Evolutionary conservation across 768 basidiomycete genomes (phyloP), one percentile per base, ranked within the genome.

Genomic region (Termitomyces sp.): DNA sequence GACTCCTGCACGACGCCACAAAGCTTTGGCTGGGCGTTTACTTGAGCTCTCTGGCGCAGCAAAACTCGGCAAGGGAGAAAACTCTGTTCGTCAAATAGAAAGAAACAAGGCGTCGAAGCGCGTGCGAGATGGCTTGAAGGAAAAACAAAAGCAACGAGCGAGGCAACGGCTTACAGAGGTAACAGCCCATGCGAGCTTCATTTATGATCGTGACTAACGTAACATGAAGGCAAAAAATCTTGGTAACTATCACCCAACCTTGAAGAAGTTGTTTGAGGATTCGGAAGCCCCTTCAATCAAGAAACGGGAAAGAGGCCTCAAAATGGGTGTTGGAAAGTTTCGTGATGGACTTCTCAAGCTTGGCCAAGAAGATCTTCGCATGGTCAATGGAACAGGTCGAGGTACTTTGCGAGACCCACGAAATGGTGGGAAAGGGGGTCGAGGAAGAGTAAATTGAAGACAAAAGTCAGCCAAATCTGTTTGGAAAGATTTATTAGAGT

Each of bases 241-340:
- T 61, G 92, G 92, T 18, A 93, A 92, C 69, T 94, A 93, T 68
- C 91, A 94, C 64, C 91, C 89, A 41, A 76, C 79, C 4, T 74
- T 93, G 56, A 94, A 92, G 70, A 84, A 80, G 59, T 62, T 87
- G 7, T 91, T 86, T 66, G 82, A 82, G 56, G 60, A 66, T 20
- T 67, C 70, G 20, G 66, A 72, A 20, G 61, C 57, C 8, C 53
- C 64, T 50, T 58, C 67, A n/a, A 72, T 67, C 47, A 76, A 73
- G 62, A 86, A 80, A 61, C 76, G 90, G 61, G 77, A 81, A 47
- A 79, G 83, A 64, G 93, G 92, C 12, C 70, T 94, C 44, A 77
- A 77, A 60, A 86, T 92, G 86, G 91, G 92, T 7, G 80, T 94
- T 23, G 92, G 92, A 7, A 87, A 78, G 60, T 93, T 89, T 70